phyloP scores from a whole-genome alignment of 495 filamentous ascomycete species.

The Trichoderma asperelloides region DNA sequence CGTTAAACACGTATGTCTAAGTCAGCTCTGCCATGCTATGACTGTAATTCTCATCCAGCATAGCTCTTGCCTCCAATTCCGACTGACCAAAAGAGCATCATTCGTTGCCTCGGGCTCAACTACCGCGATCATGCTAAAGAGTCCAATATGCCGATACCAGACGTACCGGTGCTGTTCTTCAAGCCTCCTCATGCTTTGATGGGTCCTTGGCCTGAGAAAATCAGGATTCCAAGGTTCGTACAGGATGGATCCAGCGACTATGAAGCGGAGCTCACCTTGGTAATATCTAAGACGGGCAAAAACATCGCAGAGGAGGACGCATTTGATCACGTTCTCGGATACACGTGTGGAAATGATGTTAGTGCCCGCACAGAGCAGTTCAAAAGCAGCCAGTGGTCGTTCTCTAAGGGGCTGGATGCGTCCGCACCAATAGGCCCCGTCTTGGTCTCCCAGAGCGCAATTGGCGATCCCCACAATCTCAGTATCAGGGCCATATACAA shows the following conservation, averaged over 20 bases:
- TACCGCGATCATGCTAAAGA: constrained; percentile 35
- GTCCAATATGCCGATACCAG: constrained; percentile 30
- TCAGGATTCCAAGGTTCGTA: constrained; percentile 34
- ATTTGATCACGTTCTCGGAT: constrained; percentile 34
- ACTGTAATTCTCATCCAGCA: constrained; percentile 17
- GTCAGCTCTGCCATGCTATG: background rate
- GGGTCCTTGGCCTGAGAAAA: constrained; percentile 30
- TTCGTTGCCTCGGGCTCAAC: constrained; percentile 41
- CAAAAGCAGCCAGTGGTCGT: constrained; percentile 30
- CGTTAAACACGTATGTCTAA: too few relatives aligned
- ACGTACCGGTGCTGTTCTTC: constrained; percentile 34
- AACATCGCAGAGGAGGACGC: constrained; percentile 34
- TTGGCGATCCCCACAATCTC: constrained; percentile 24
- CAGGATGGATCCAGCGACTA: constrained; percentile 41
- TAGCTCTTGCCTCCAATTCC: constrained; percentile 28
- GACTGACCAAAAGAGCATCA: constrained; percentile 33
- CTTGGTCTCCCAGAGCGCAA: too few relatives aligned
- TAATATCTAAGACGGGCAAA: constrained; percentile 31
- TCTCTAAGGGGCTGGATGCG: constrained; percentile 30
- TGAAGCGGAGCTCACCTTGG: constrained; percentile 35
- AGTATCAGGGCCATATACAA: constrained; percentile 24
- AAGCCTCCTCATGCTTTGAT: constrained; percentile 35
- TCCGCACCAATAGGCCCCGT: constrained; percentile 20
- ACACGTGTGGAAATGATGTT: constrained; percentile 34
- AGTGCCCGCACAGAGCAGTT: constrained; percentile 29